Percentiles rank a stretch among this genome's conserved stretches.
Conservation (phyloP, 75 land plant genomes). For the Sequoia sempervirens region DNA sequence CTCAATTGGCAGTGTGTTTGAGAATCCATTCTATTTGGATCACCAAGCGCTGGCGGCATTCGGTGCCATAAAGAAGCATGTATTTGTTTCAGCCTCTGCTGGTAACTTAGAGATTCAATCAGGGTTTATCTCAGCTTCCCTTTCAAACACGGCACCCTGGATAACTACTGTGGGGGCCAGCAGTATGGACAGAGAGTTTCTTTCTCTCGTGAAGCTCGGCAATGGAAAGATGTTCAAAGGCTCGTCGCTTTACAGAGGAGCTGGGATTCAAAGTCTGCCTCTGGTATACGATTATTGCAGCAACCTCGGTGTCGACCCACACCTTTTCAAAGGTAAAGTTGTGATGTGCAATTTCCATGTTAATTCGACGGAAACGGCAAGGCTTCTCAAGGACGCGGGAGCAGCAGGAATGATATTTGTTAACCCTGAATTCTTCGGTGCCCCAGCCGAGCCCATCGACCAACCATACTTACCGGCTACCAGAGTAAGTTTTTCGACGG, state of each 20-base stretch:
- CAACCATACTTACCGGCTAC: conserved; percentile 24
- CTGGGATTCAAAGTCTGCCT: not conserved
- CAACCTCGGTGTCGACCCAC: conserved; percentile 7
- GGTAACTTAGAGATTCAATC: too few species aligned
- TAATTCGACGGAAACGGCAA: conserved; percentile 5
- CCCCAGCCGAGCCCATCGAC: conserved; percentile 15
- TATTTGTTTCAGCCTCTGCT: conserved; percentile 33
- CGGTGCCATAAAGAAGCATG: conserved; percentile 34
- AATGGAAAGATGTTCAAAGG: conserved; percentile 1
- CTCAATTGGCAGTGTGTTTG: conserved; percentile 19
- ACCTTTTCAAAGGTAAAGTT: conserved; percentile 28
- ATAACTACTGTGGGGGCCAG: conserved; percentile 26
- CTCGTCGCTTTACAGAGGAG: not conserved
- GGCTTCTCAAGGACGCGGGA: conserved; percentile 22
- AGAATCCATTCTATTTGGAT: conserved; percentile 1
- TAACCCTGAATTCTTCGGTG: conserved; percentile 13
- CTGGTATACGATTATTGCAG: not conserved
- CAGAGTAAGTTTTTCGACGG: conserved; percentile 6
- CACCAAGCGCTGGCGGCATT: conserved; percentile 26
- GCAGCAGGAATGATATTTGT: conserved; percentile 37
- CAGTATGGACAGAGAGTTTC: conserved; percentile 22
- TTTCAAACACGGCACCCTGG: conserved; percentile 39
- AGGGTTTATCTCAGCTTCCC: conserved; percentile 1
- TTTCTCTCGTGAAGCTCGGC: conserved; percentile 16
- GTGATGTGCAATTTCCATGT: conserved; percentile 18